phyloP scores from a whole-genome alignment of 208 protist species.

The Leishmania amazonensis region DNA sequence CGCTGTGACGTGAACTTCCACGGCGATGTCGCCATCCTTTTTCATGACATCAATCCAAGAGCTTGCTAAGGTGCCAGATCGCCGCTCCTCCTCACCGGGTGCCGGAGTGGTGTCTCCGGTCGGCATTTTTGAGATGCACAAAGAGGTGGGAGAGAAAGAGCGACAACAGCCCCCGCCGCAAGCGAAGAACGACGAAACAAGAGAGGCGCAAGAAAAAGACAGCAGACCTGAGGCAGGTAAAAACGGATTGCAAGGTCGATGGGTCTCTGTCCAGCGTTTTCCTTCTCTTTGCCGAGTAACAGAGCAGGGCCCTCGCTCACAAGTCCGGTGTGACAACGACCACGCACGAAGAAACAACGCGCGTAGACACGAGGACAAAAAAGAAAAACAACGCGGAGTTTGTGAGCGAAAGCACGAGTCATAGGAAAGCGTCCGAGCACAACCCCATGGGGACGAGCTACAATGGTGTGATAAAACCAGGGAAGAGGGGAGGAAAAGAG shows the following conservation, averaged over 20 bases:
- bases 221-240: background rate
- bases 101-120: conserved; percentile 1
- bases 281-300: background rate
- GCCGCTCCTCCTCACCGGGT: background rate
- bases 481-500: too few species aligned
- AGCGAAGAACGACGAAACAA: background rate
- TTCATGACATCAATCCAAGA: background rate
- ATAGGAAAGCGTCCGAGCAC: background rate
- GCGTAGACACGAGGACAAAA: background rate
- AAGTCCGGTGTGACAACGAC: background rate
- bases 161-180: background rate
- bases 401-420: background rate
- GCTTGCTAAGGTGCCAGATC: background rate
- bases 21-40: background rate
- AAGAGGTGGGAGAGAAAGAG: background rate
- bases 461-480: background rate
- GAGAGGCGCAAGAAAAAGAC: background rate
- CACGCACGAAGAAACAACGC: background rate
- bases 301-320: background rate
- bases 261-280: background rate
- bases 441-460: background rate
- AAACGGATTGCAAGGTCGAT: background rate
- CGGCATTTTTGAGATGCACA: background rate
- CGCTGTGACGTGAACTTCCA: background rate
- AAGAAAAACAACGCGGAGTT: background rate